Evolutionary conservation across 2,329 filamentous ascomycete species (phyloP).

Genomic region (Colletotrichum eleusines): DNA sequence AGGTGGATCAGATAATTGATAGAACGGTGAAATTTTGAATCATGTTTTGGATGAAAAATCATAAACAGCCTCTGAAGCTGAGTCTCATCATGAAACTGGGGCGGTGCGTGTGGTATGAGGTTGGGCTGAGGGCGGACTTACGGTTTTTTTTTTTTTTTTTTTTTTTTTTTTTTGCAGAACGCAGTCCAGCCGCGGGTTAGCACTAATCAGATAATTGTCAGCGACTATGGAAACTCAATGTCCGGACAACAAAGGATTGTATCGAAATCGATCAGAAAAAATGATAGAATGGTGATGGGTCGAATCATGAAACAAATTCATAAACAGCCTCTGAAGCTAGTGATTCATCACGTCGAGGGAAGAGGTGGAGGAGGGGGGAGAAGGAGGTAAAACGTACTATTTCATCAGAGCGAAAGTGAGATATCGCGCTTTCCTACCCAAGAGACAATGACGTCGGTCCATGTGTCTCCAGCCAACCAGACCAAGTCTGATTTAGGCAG

Average conservation of each 20-base stretch:
- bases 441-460: not conserved
- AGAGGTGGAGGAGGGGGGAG: not conserved
- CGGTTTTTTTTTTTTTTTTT: too few species aligned
- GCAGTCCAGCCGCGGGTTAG: not conserved
- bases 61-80: constrained; percentile 63
- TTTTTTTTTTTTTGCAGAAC: not conserved
- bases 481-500: not conserved
- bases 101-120: not conserved
- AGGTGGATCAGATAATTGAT: constrained; percentile 42
- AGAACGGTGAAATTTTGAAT: constrained; percentile 54
- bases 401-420: too few species aligned
- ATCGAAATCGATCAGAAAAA: constrained; percentile 33
- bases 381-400: constrained; percentile 5
- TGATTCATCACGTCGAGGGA: constrained; percentile 54
- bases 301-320: constrained; percentile 56
- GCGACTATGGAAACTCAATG: not conserved
- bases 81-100: constrained; percentile 52
- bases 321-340: constrained; percentile 62
- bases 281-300: constrained; percentile 51
- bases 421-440: not conserved
- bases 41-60: constrained; percentile 48
- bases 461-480: not conserved
- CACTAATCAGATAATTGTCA: not conserved
- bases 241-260: not conserved
- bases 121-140: not conserved